These are phyloP conservation scores for Protomyces inundatus DNA, from an alignment of 1,139 yeast genomes.

Conservation along the genomic window DNA sequence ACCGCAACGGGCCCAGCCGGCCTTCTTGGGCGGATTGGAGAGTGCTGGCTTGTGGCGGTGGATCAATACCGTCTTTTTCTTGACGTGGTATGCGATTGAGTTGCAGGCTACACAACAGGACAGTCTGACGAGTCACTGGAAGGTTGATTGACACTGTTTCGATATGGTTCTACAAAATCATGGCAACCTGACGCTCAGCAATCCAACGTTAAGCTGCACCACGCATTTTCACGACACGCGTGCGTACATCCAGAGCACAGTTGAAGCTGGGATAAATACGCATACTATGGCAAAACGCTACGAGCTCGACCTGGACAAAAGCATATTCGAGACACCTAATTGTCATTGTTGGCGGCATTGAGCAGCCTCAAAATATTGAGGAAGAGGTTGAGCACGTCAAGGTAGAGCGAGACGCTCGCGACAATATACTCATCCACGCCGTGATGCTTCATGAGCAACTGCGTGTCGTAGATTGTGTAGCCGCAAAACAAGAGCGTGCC, in stretches of 20 bases:
- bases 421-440: conserved; percentile 83
- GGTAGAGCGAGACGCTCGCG: conserved; percentile 68
- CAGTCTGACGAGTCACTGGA: conserved; percentile 42
- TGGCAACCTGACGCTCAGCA: too few relatives aligned
- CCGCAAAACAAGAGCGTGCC: conserved; percentile 72
- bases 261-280: too few relatives aligned
- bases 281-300: too few relatives aligned
- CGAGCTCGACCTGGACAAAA: too few relatives aligned
- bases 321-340: not conserved
- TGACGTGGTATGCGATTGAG: conserved; percentile 75
- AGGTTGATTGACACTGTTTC: conserved; percentile 38
- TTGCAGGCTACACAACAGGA: conserved; percentile 41
- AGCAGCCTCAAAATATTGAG: conserved; percentile 67
- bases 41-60: conserved; percentile 93
- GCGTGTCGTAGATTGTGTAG: conserved; percentile 76
- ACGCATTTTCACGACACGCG: too few relatives aligned
- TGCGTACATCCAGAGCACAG: too few relatives aligned
- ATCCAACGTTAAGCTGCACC: too few relatives aligned
- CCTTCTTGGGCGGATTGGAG: conserved; percentile 33
- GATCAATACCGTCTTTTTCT: conserved; percentile 78
- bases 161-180: too few relatives aligned
- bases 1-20: conserved; percentile 41
- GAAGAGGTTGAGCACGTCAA: conserved; percentile 78
- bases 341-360: conserved; percentile 40
- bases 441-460: conserved; percentile 68